Base-by-base conservation (phyloP, 1,284 basidiomycete species). In the Sanguinoderma infundibulare region DNA sequence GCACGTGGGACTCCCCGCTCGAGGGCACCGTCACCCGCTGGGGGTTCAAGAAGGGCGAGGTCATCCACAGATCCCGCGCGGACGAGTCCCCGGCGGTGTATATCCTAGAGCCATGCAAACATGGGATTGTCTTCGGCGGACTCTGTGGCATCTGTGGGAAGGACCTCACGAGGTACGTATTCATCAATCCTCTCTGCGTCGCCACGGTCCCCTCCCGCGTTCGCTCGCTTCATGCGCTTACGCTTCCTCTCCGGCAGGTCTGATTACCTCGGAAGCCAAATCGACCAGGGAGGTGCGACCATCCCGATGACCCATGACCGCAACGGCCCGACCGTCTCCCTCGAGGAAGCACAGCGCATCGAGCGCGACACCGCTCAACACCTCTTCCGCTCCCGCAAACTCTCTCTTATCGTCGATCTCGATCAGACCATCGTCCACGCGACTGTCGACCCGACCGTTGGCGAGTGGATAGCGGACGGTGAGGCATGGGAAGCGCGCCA, bases 391-490 rank as follows among this genome's bases (percentile, higher is more conserved):
- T 80, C 87, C 15, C 85, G 89, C 60, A 95, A 91, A 72, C 87
- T 99, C 24, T 95, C 94, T 12, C 87, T 99, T 64, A 98, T 99
- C 70, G 97, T 99, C 69, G 97, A 99, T 79, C 86, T 99, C 42
- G 97, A 99, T 79, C 97, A 99, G 76, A 99, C 97, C 7, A 96
- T 99, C 72, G 95, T 99, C 9, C 97, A 99, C 74, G 97, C 98
- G 10, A 98, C 97, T 0, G 97, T 98, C 36, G 97, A 99, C 76
- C 96, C 98, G 1, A 98, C 97, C 0, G 95, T 98, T 0, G 96
- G 95, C 28, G 96, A 98, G 73, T 98, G 97, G 97, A 93, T 98
- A 73, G 76, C 83, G 1, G 95, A 97, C 72, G 90, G 92, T 44
- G 85, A 90, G 71, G 83, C 82, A 53, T 92, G 89, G 86, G 89